Percentiles rank a stretch among this genome's conserved stretches.
phyloP scores from a whole-genome alignment of 768 basidiomycete species.

The Artomyces pyxidatus region DNA sequence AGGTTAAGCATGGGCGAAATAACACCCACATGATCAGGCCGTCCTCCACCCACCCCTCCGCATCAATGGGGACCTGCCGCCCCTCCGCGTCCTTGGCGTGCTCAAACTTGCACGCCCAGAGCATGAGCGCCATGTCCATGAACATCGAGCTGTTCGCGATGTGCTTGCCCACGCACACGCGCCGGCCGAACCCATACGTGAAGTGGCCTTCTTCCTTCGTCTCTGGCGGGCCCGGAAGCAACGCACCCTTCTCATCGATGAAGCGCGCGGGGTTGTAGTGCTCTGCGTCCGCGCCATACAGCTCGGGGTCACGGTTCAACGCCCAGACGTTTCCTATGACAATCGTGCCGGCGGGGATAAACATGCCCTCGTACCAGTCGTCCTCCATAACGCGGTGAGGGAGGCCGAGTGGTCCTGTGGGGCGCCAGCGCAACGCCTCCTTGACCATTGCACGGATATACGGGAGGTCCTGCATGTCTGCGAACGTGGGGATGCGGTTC shows the following conservation, averaged over 20 bases:
- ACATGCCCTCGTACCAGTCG: constrained; percentile 20
- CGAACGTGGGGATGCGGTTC: constrained; percentile 3
- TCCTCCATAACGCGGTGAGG: constrained; percentile 17
- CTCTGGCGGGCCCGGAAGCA: constrained; percentile 10
- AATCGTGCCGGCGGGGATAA: constrained; percentile 29
- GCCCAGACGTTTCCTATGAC: constrained; percentile 24
- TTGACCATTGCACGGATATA: constrained; percentile 13
- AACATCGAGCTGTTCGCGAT: constrained; percentile 22
- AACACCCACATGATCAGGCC: not conserved
- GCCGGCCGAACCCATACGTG: constrained; percentile 21
- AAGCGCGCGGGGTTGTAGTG: constrained; percentile 17
- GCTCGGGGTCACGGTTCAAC: constrained; percentile 17
- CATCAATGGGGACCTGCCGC: not conserved
- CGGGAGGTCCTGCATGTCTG: constrained; percentile 4
- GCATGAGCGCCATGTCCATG: constrained; percentile 22
- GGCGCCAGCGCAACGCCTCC: constrained; percentile 7
- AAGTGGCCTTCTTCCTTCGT: constrained; percentile 22
- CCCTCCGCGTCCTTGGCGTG: not conserved
- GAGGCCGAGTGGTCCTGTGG: constrained; percentile 3
- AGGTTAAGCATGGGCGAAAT: too few relatives aligned
- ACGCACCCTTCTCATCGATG: constrained; percentile 17
- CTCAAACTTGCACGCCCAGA: constrained; percentile 18
- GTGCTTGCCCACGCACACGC: constrained; percentile 4
- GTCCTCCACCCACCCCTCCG: not conserved
- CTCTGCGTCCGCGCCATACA: constrained; percentile 19